Conservation (phyloP, 1,139 yeast species). For the Zygotorulaspora mrakii region DNA sequence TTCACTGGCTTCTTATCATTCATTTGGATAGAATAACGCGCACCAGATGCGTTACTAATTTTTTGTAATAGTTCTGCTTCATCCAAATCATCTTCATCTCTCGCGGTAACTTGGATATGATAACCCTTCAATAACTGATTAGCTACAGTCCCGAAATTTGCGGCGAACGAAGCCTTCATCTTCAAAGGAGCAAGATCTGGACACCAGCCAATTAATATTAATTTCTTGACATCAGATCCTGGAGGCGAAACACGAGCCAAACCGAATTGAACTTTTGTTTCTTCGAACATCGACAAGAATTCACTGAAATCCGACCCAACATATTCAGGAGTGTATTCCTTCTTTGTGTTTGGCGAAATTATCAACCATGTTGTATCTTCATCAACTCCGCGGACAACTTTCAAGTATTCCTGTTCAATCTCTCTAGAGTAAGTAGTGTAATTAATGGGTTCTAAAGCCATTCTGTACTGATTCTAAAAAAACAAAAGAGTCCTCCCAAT, state of each 20-base stretch:
- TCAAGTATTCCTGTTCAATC: conserved; percentile 60
- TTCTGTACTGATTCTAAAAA: conserved; percentile 9
- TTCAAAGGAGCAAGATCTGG: conserved; percentile 81
- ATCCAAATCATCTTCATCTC: conserved; percentile 86
- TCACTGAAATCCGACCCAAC: conserved; percentile 66
- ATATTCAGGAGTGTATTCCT: conserved; percentile 55
- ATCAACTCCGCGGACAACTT: conserved; percentile 59
- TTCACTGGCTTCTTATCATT: conserved; percentile 32
- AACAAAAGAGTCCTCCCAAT: too few relatives aligned
- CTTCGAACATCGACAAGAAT: conserved; percentile 77
- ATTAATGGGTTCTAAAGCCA: conserved; percentile 39
- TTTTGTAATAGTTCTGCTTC: conserved; percentile 70
- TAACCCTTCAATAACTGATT: conserved; percentile 65
- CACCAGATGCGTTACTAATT: conserved; percentile 91
- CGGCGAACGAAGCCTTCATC: conserved; percentile 68
- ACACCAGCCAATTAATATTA: conserved; percentile 89
- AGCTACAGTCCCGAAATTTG: conserved; percentile 71
- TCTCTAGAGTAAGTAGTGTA: conserved; percentile 51
- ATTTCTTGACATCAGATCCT: conserved; percentile 81
- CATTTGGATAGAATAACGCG: conserved; percentile 74
- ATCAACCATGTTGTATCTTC: conserved; percentile 55
- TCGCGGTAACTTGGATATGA: conserved; percentile 95
- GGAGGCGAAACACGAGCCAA: conserved; percentile 84
- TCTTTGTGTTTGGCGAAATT: conserved; percentile 55
- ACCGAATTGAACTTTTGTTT: conserved; percentile 88